Percentiles rank a stretch among this genome's conserved stretches.
phyloP scores from a whole-genome alignment of 1,139 yeast species.

The Hanseniaspora sp. region DNA sequence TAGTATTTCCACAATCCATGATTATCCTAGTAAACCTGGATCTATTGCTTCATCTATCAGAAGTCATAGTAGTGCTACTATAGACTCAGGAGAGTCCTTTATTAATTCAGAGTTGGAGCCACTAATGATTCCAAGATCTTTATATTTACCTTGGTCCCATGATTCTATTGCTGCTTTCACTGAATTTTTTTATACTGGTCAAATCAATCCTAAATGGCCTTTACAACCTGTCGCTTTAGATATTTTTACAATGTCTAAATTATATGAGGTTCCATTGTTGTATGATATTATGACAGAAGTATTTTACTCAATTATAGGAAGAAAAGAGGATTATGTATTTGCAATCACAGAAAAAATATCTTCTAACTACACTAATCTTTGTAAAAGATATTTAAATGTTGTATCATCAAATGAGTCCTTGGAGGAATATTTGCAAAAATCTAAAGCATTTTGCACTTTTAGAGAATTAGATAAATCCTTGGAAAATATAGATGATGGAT shows the following conservation, averaged over 20 bases:
- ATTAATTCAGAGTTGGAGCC: slow-evolving; percentile 37
- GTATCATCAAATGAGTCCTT: slow-evolving; percentile 24
- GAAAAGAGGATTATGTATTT: slow-evolving; percentile 46
- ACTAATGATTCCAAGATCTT: slow-evolving; percentile 50
- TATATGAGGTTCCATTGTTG: slow-evolving; percentile 54
- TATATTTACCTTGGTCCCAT: slow-evolving; percentile 58
- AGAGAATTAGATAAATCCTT: slow-evolving; percentile 22
- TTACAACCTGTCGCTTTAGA: slow-evolving; percentile 58
- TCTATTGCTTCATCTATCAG: slow-evolving; percentile 19
- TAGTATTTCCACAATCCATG: slow-evolving; percentile 8
- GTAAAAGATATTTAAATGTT: slow-evolving; percentile 21
- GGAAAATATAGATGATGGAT: slow-evolving; percentile 50
- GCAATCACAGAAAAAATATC: slow-evolving; percentile 30
- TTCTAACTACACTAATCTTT: slow-evolving; percentile 21
- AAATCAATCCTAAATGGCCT: slow-evolving; percentile 62
- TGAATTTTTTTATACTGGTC: slow-evolving; percentile 68
- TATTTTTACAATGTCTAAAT: slow-evolving; percentile 48
- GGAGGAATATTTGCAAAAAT: slow-evolving; percentile 33
- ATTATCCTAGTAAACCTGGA: not conserved
- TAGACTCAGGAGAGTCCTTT: slow-evolving; percentile 21
- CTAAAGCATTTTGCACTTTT: slow-evolving; percentile 22
- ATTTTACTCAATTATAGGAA: slow-evolving; percentile 55
- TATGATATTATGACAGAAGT: slow-evolving; percentile 60
- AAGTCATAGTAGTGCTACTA: slow-evolving; percentile 19
- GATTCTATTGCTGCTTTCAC: slow-evolving; percentile 52